phyloP scores from a whole-genome alignment of 208 protist genomes.

The Leishmania major region DNA sequence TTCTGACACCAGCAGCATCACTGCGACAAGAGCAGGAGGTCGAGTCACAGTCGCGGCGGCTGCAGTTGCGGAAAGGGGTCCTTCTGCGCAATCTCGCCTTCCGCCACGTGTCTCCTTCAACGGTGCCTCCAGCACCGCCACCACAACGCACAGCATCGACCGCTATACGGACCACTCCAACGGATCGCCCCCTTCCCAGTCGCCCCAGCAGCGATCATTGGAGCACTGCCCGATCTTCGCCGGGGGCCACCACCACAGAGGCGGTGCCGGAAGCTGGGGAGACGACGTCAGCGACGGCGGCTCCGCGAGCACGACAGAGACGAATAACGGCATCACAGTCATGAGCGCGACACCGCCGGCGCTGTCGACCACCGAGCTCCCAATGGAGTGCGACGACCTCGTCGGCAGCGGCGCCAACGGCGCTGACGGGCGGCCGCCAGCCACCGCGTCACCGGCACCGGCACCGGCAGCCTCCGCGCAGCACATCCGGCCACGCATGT shows the following conservation, averaged over 20 bases:
- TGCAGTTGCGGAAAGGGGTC: too few relatives aligned
- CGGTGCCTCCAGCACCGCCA: background rate
- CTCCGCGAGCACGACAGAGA: slow-evolving; percentile 4
- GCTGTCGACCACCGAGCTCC: background rate
- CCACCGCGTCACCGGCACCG: background rate
- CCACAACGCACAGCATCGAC: slow-evolving; percentile 20
- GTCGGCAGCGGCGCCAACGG: background rate
- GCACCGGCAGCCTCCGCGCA: background rate
- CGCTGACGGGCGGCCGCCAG: background rate
- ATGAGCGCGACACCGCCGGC: slow-evolving; percentile 29
- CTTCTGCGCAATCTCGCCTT: background rate
- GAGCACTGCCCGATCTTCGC: background rate
- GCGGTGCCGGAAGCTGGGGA: background rate
- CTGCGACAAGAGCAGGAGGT: background rate
- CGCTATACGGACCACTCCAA: slow-evolving; percentile 10
- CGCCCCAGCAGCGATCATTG: background rate
- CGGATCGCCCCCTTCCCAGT: background rate
- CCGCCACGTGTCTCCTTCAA: background rate
- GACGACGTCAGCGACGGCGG: slow-evolving; percentile 12
- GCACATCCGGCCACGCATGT: slow-evolving; percentile 9
- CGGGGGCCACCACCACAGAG: background rate
- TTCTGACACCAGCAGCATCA: background rate
- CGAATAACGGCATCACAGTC: background rate
- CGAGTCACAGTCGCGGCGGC: too few relatives aligned
- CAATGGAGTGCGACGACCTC: background rate